These are phyloP conservation scores for Luffa aegyptiaca DNA, from an alignment of 306 rosid genomes.

Conservation along the genomic window DNA sequence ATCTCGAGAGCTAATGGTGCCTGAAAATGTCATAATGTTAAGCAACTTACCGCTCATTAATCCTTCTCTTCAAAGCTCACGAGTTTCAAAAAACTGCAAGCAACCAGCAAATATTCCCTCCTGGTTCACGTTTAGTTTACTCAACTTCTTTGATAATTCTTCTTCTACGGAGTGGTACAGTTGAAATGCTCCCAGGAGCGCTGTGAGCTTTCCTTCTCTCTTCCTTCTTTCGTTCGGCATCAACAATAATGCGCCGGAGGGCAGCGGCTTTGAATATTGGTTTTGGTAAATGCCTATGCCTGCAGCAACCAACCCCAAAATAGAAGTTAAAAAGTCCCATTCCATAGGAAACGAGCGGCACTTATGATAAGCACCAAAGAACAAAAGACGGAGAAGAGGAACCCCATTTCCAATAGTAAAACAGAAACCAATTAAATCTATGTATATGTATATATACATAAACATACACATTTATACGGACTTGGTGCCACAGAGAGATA, in stretches of 20 bases:
- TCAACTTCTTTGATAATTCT: conserved; percentile 65
- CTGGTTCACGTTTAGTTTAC: conserved; percentile 8
- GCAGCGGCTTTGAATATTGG: conserved; percentile 61
- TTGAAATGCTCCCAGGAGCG: conserved; percentile 60
- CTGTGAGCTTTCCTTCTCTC: conserved; percentile 81
- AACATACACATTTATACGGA: background rate
- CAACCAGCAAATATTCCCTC: background rate
- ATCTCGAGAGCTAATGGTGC: background rate
- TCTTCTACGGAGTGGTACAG: conserved; percentile 42
- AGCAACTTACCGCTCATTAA: background rate
- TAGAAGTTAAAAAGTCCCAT: background rate
- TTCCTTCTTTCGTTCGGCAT: conserved; percentile 51
- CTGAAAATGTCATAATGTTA: background rate
- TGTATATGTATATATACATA: background rate
- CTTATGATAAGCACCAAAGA: background rate
- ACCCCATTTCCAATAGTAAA: background rate
- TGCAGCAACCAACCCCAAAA: conserved; percentile 15
- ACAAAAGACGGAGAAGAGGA: background rate
- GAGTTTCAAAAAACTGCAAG: background rate
- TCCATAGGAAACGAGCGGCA: background rate
- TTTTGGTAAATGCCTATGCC: conserved; percentile 71
- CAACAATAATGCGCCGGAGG: conserved; percentile 39
- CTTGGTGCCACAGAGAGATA: background rate
- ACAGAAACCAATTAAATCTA: background rate
- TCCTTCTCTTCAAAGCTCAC: background rate